These are phyloP conservation scores for Malus hybrid DNA, from an alignment of 331 rosid species.

Conservation along the genomic window DNA sequence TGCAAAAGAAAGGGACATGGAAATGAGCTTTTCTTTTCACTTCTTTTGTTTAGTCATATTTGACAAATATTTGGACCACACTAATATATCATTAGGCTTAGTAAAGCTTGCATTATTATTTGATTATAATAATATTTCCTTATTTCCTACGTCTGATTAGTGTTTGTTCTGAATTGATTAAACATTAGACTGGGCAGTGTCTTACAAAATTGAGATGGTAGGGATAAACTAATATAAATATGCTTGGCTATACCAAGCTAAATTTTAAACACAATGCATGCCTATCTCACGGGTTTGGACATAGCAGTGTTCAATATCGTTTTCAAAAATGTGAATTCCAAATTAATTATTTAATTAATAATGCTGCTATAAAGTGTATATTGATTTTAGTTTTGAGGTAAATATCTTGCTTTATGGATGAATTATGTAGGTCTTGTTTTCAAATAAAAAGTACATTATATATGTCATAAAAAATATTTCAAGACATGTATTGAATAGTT, in stretches of 20 bases:
- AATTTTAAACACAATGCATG: neutral
- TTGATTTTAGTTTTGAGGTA: too few species aligned
- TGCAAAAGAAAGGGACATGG: slow-evolving; percentile 2
- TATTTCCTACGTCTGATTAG: too few species aligned
- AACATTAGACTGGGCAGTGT: neutral
- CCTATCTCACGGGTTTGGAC: neutral
- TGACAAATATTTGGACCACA: slow-evolving; percentile 3
- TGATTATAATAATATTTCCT: neutral
- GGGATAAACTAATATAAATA: neutral
- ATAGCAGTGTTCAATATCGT: too few species aligned
- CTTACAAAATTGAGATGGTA: neutral
- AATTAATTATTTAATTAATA: neutral
- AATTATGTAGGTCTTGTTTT: too few species aligned
- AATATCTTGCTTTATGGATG: too few species aligned
- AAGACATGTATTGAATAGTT: too few species aligned
- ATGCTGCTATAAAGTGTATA: neutral
- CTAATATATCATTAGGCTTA: neutral
- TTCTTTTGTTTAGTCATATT: neutral
- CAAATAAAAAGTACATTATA: too few species aligned
- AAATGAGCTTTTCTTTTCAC: slow-evolving; percentile 4
- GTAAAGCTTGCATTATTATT: slow-evolving; percentile 11
- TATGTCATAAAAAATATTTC: too few species aligned
- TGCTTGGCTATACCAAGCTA: neutral
- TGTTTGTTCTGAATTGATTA: slow-evolving; percentile 11
- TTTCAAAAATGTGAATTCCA: too few species aligned